Conservation (phyloP, 2,329 filamentous ascomycete genomes). For the Bipolaris cookei region DNA sequence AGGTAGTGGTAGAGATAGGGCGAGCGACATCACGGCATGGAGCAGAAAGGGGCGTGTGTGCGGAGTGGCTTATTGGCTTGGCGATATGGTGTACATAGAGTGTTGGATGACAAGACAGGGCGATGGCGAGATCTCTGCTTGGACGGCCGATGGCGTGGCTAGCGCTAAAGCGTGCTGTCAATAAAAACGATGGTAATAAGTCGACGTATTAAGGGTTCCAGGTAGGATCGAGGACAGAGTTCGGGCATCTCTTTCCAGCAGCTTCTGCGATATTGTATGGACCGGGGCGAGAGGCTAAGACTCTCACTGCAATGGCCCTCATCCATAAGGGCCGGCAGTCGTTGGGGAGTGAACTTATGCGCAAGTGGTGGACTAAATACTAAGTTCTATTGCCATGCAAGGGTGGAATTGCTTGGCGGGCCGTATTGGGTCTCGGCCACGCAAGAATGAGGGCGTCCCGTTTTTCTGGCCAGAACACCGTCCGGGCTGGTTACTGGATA, state of each 20-base stretch:
- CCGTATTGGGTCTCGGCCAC: slow-evolving; percentile 15
- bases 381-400: slow-evolving; percentile 8
- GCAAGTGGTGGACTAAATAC: slow-evolving; percentile 5
- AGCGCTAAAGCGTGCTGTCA: slow-evolving; percentile 5
- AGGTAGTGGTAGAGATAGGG: slow-evolving; percentile 6
- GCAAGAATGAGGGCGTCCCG: slow-evolving; percentile 19
- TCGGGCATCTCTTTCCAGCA: neutral
- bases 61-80: slow-evolving; percentile 29
- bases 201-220: neutral
- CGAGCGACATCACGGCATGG: slow-evolving; percentile 4
- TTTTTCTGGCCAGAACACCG: slow-evolving; percentile 29
- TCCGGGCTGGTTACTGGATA: slow-evolving; percentile 29
- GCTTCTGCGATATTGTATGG: neutral
- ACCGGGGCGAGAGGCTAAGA: neutral
- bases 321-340: too few species aligned
- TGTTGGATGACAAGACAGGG: slow-evolving; percentile 1
- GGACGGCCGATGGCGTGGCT: neutral
- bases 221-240: neutral
- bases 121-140: slow-evolving; percentile 2
- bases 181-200: neutral
- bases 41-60: slow-evolving; percentile 19
- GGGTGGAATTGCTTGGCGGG: slow-evolving; percentile 10
- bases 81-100: slow-evolving; percentile 12
- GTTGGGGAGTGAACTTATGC: neutral
- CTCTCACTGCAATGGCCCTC: neutral